Conservation (phyloP, 2,329 filamentous ascomycete species). For the Chalaropsis ovoidea region DNA sequence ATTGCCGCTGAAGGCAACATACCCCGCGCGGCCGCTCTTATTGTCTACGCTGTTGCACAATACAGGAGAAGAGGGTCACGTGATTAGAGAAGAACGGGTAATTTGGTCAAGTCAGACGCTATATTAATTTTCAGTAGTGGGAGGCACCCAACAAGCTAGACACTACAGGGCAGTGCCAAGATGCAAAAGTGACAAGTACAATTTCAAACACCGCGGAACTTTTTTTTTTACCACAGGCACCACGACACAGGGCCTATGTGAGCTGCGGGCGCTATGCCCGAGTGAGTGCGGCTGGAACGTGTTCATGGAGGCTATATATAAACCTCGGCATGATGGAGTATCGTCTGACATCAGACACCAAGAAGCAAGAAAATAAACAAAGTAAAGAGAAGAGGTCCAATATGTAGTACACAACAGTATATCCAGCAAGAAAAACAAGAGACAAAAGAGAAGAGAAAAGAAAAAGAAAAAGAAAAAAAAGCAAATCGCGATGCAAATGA, state of each 20-base stretch:
- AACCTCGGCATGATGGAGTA: not conserved
- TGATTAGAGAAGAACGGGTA: not conserved
- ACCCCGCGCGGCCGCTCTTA: not conserved
- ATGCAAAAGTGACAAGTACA: too few species aligned
- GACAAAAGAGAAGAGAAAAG: conserved; percentile 2
- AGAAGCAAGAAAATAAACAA: not conserved
- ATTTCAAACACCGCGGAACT: too few species aligned
- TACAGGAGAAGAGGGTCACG: not conserved
- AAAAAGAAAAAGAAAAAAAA: conserved; percentile 10
- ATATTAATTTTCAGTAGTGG: not conserved
- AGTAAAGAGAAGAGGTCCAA: conserved; percentile 4
- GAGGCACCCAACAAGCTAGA: too few species aligned
- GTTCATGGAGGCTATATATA: not conserved
- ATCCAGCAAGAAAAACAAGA: conserved; percentile 13
- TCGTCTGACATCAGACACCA: not conserved
- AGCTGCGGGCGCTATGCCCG: too few species aligned
- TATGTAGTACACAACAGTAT: conserved; percentile 7
- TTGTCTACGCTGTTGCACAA: not conserved
- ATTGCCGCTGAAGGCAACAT: not conserved
- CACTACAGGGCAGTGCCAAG: too few species aligned
- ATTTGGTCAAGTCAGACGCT: conserved; percentile 2
- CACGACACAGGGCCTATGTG: not conserved
- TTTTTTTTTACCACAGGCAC: not conserved
- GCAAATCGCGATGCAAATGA: conserved; percentile 18
- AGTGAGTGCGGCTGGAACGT: not conserved